These are phyloP conservation scores for Yamadazyma akitaensis DNA, from an alignment of 805 yeast genomes.

Conservation along the genomic window DNA sequence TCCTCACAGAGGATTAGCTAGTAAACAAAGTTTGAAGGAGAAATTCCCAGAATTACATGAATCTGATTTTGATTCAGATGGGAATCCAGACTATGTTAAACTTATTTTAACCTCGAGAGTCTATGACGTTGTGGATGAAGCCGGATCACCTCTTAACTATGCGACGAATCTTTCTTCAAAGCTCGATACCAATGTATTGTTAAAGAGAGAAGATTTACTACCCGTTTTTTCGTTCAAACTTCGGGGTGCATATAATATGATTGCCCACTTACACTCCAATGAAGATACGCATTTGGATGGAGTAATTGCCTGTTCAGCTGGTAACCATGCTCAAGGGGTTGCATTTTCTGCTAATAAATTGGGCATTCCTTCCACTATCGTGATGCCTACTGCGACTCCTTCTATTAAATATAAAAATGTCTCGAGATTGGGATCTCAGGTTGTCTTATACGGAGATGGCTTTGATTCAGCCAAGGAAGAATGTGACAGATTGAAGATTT, in stretches of 20 bases:
- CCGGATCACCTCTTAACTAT: conserved; percentile 76
- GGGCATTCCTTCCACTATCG: conserved; percentile 91
- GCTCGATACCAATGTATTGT: conserved; percentile 67
- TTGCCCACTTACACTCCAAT: conserved; percentile 72
- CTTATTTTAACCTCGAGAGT: conserved; percentile 88
- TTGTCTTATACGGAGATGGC: conserved; percentile 89
- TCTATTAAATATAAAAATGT: conserved; percentile 91
- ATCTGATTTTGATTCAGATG: conserved; percentile 52
- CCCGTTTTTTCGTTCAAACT: conserved; percentile 96
- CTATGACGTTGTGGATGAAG: conserved; percentile 79
- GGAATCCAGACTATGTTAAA: conserved; percentile 90
- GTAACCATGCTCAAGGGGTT: conserved; percentile 99
- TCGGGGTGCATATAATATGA: conserved; percentile 97
- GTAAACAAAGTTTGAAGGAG: conserved; percentile 6
- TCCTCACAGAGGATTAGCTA: not conserved
- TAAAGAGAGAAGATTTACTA: conserved; percentile 88
- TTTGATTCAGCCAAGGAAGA: conserved; percentile 94
- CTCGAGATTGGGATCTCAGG: conserved; percentile 88
- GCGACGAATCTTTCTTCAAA: conserved; percentile 75
- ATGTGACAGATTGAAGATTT: conserved; percentile 66
- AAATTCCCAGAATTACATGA: conserved; percentile 45
- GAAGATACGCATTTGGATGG: conserved; percentile 65
- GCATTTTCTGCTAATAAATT: conserved; percentile 85
- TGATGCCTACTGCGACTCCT: conserved; percentile 98
- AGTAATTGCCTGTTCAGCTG: conserved; percentile 97